These are phyloP conservation scores for Fusarium oxysporum DNA, from an alignment of 2,329 filamentous ascomycete genomes.

Conservation along the genomic window DNA sequence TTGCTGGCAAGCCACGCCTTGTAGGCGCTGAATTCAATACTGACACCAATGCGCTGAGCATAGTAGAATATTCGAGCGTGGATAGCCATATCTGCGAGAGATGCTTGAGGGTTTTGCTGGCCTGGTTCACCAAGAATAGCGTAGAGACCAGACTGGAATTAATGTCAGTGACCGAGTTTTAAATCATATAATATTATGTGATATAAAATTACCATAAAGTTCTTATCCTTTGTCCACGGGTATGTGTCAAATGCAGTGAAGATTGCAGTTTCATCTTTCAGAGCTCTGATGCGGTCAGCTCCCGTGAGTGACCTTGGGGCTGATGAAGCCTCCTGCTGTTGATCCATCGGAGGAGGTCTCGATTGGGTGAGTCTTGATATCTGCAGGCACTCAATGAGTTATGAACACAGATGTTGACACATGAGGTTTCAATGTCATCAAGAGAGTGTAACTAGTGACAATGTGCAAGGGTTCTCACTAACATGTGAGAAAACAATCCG, in stretches of 20 bases:
- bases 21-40: slow-evolving; percentile 76
- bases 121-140: slow-evolving; percentile 71
- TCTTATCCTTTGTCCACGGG: slow-evolving; percentile 74
- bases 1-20: slow-evolving; percentile 68
- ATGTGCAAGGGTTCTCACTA: slow-evolving; percentile 18
- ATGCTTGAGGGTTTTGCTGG: slow-evolving; percentile 57
- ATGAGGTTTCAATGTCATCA: background rate
- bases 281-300: slow-evolving; percentile 54
- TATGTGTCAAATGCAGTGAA: slow-evolving; percentile 74
- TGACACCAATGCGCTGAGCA: slow-evolving; percentile 59
- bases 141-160: slow-evolving; percentile 65
- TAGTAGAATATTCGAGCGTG: slow-evolving; percentile 78
- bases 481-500: slow-evolving; percentile 42
- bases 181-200: background rate
- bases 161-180: background rate
- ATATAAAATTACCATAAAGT: slow-evolving; percentile 68
- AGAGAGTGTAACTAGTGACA: slow-evolving; percentile 3
- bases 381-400: slow-evolving; percentile 8
- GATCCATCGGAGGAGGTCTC: slow-evolving; percentile 16
- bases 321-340: slow-evolving; percentile 29
- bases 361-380: background rate
- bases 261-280: slow-evolving; percentile 56
- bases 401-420: background rate
- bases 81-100: slow-evolving; percentile 68
- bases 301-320: slow-evolving; percentile 43